These are phyloP conservation scores for Perkinsus olseni DNA, from an alignment of 169 alveolate genomes.

Conservation along the genomic window DNA sequence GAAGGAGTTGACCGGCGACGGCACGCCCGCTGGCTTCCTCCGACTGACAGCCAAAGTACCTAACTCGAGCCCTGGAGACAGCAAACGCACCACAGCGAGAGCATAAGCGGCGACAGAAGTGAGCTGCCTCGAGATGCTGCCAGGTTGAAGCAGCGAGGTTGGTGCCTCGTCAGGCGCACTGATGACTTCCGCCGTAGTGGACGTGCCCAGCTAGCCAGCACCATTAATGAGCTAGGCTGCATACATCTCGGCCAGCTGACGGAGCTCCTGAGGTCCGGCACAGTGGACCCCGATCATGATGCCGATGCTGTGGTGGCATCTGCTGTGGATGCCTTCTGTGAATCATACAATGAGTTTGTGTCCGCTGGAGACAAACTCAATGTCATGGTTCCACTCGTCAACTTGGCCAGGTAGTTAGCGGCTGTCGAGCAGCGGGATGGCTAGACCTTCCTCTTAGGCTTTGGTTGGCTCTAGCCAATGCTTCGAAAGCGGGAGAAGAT, in stretches of 20 bases:
- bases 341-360: not conserved
- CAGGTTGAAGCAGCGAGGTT: not conserved
- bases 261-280: not conserved
- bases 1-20: not conserved
- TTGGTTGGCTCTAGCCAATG: not conserved
- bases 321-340: not conserved
- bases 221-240: not conserved
- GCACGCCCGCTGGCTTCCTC: not conserved
- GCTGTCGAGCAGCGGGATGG: not conserved
- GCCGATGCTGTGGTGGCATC: not conserved
- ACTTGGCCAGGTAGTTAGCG: not conserved
- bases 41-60: not conserved
- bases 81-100: not conserved
- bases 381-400: not conserved
- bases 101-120: not conserved
- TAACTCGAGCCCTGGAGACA: not conserved
- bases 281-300: not conserved
- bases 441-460: not conserved
- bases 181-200: not conserved
- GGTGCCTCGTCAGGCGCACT: not conserved
- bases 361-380: not conserved
- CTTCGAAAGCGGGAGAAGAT: not conserved
- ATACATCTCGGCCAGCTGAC: not conserved
- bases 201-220: not conserved
- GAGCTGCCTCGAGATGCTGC: not conserved